Conservation (phyloP, 2,329 filamentous ascomycete species). For the Colletotrichum musicola region DNA sequence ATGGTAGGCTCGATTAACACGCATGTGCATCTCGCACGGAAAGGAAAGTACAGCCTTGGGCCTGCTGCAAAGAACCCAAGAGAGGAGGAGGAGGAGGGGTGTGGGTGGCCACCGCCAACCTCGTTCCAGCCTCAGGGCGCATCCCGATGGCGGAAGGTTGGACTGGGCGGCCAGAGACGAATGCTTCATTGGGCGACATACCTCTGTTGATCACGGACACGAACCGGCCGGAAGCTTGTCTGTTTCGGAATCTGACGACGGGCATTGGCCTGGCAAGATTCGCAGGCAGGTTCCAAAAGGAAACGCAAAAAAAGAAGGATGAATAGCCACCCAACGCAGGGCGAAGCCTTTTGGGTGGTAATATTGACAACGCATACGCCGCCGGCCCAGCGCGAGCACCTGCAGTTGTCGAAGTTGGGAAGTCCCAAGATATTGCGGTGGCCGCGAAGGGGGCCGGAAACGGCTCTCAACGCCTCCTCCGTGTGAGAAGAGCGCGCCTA, state of each 20-base stretch:
- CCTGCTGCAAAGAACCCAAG: slow-evolving; percentile 21
- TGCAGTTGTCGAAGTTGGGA: slow-evolving; percentile 28
- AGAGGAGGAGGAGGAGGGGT: slow-evolving; percentile 19
- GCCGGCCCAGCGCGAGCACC: slow-evolving; percentile 10
- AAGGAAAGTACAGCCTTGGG: slow-evolving; percentile 36
- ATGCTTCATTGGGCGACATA: slow-evolving; percentile 35
- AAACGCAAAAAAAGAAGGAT: slow-evolving; percentile 30
- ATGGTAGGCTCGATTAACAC: slow-evolving; percentile 19
- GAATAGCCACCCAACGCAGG: slow-evolving; percentile 32
- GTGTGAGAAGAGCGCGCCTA: neutral
- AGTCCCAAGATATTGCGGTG: slow-evolving; percentile 17
- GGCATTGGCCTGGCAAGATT: slow-evolving; percentile 18
- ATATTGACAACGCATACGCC: slow-evolving; percentile 27
- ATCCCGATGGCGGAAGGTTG: slow-evolving; percentile 14
- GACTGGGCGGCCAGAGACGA: slow-evolving; percentile 10
- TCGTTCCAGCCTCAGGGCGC: slow-evolving; percentile 20
- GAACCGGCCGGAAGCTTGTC: slow-evolving; percentile 23
- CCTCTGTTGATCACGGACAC: slow-evolving; percentile 26
- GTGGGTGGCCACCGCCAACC: slow-evolving; percentile 12
- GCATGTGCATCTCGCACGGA: slow-evolving; percentile 34
- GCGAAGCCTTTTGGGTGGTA: slow-evolving; percentile 26
- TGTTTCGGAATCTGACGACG: slow-evolving; percentile 30
- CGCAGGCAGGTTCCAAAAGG: slow-evolving; percentile 30
- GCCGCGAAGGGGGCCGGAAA: slow-evolving; percentile 1
- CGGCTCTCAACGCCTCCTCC: slow-evolving; percentile 1